A percentile compares a stretch with the other conserved stretches of the same genome.
These are phyloP conservation scores for Clavispora carvajalis DNA, from an alignment of 805 yeast genomes.

Conservation along the genomic window DNA sequence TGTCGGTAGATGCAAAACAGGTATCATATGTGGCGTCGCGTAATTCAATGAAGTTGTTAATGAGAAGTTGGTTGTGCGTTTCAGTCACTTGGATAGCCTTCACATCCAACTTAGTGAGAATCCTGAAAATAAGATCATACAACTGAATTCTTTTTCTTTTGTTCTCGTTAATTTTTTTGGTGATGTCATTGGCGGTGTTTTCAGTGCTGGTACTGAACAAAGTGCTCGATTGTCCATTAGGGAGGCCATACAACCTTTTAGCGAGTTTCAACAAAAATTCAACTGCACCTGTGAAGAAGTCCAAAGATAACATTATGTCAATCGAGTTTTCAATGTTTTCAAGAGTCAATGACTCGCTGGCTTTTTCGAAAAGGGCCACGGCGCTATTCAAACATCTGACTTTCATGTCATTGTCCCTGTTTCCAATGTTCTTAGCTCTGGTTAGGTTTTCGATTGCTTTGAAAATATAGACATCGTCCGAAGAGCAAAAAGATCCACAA, in stretches of 20 bases:
- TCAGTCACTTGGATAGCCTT: slow-evolving; percentile 45
- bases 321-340: slow-evolving; percentile 82
- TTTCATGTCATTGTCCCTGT: slow-evolving; percentile 64
- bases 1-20: slow-evolving; percentile 72
- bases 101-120: slow-evolving; percentile 67
- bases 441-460: slow-evolving; percentile 90
- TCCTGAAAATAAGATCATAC: slow-evolving; percentile 70
- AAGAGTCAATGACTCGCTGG: slow-evolving; percentile 69
- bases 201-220: slow-evolving; percentile 6
- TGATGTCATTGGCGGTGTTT: slow-evolving; percentile 4
- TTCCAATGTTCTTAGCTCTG: slow-evolving; percentile 72
- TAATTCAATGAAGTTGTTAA: slow-evolving; percentile 49
- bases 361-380: slow-evolving; percentile 68
- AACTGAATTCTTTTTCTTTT: slow-evolving; percentile 31
- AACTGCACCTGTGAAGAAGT: slow-evolving; percentile 80
- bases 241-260: slow-evolving; percentile 42
- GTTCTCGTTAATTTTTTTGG: slow-evolving; percentile 10
- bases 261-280: slow-evolving; percentile 78
- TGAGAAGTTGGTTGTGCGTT: slow-evolving; percentile 32
- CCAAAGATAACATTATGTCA: slow-evolving; percentile 68
- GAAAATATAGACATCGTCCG: slow-evolving; percentile 88
- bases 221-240: slow-evolving; percentile 2
- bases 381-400: slow-evolving; percentile 67
- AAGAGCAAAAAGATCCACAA: slow-evolving; percentile 92
- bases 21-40: slow-evolving; percentile 70